Evolutionary conservation across 805 yeast genomes (phyloP).

Genomic region (Wickerhamomyces pijperi): DNA sequence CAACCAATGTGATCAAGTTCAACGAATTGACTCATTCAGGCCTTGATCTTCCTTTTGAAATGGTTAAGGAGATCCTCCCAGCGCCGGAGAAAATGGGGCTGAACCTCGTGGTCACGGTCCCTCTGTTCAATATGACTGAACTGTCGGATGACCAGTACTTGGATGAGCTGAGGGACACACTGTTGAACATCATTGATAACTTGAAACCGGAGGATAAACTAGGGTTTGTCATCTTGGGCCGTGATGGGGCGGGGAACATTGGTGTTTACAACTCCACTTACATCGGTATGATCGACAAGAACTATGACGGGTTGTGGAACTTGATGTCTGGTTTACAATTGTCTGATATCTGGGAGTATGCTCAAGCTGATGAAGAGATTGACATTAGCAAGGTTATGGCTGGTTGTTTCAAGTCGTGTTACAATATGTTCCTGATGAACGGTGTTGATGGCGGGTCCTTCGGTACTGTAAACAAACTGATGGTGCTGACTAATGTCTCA

Average conservation of each 20-base stretch:
- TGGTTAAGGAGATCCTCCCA: conserved; percentile 27
- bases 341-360: too few relatives aligned
- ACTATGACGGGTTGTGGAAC: conserved; percentile 40
- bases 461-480: neutral
- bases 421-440: conserved; percentile 3
- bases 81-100: conserved; percentile 28
- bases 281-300: conserved; percentile 31
- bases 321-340: conserved; percentile 27
- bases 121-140: conserved; percentile 23
- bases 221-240: conserved; percentile 38
- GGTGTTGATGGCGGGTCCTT: neutral
- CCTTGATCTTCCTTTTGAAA: conserved; percentile 29
- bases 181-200: conserved; percentile 19
- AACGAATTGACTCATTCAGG: conserved; percentile 26
- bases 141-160: conserved; percentile 21
- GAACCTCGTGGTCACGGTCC: conserved; percentile 31
- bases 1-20: conserved; percentile 27
- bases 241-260: conserved; percentile 26
- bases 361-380: too few relatives aligned
- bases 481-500: neutral
- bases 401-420: conserved; percentile 6
- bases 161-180: conserved; percentile 12
- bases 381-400: too few relatives aligned
- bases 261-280: conserved; percentile 28
- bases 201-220: conserved; percentile 29